Base-by-base conservation (phyloP, 2,329 filamentous ascomycete genomes). In the Fusarium clavum region DNA sequence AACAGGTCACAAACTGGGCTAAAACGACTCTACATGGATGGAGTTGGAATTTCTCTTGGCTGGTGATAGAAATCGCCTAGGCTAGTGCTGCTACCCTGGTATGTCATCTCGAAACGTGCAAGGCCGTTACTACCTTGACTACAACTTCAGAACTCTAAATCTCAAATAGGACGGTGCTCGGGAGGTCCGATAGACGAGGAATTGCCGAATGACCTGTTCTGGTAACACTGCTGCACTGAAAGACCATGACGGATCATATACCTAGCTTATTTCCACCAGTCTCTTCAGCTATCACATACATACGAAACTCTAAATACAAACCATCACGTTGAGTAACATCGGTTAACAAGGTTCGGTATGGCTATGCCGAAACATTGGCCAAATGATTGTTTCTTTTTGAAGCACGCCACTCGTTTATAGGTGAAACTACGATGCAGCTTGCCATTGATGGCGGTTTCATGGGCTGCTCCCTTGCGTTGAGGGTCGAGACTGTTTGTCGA, bases 231-330 rank as follows among this genome's bases (percentile, higher is more conserved):
- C 48, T 32, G 25, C 7, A 25, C 20, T 11, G 4, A 38, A 62
- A 30, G 29, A 24, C 12, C n/a, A 54, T 52, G 30, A 10, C 38
- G 30, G 43, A 48, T 32, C 24, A 25, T 32, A 32, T 34, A 29
- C 47, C 41, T 49, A 55, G 44, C 16, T 41, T 40, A 34, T 61
- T 66, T 67, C 63, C 63, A 66, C 63, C 62, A 66, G 62, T 66
- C 62, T 55, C 18, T 41, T 43, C 38, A 34, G 30, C 14, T 30
- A 24, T 61, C 30, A 51, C 44, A 43, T 51, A 11, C 32, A 67
- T 46, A 56, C 56, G 20, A 61, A 32, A 51, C 66, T 34, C 12
- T 62, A 67, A 62, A 57, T 5, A 22, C 27, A 25, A 30, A 43
- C 14, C 13, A 67, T 70, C 38, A 24, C 11, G 47, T 30, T 40